Evolutionary conservation across 495 filamentous ascomycete species (phyloP).

Genomic region (Cladorrhinum samala): DNA sequence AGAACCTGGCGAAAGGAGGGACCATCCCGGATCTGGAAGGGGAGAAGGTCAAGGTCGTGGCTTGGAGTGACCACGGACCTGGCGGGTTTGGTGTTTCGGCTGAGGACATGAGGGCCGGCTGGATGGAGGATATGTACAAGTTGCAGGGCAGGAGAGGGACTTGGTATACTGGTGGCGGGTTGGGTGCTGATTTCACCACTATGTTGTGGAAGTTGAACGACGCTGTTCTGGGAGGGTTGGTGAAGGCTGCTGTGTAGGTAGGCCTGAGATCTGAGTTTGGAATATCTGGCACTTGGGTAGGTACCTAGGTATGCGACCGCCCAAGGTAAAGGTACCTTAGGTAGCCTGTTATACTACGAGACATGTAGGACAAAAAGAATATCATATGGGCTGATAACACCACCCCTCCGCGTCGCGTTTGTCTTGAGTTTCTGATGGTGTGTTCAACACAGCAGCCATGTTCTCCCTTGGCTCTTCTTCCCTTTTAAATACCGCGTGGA

Average conservation of each 20-base stretch:
- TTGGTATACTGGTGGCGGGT: constrained; percentile 32
- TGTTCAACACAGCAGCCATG: no score
- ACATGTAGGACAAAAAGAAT: no score
- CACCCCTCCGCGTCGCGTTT: no score
- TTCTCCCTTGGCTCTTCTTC: no score
- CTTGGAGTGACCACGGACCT: constrained; percentile 31
- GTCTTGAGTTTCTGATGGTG: no score
- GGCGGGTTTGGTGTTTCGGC: constrained; percentile 28
- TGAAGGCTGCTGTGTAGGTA: no score
- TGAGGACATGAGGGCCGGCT: constrained; percentile 28
- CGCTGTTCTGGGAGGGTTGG: not conserved
- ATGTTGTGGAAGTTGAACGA: constrained; percentile 18
- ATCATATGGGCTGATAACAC: no score
- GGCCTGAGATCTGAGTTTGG: not conserved
- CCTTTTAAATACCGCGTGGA: no score
- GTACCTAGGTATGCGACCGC: no score
- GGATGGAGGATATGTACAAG: constrained; percentile 32
- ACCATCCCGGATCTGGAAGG: constrained; percentile 3
- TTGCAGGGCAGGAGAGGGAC: constrained; percentile 38
- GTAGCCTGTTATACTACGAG: no score
- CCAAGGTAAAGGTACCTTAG: no score
- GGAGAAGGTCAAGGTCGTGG: constrained; percentile 21
- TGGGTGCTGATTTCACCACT: constrained; percentile 10
- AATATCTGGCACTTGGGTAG: no score
- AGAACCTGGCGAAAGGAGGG: constrained; percentile 9